Evolutionary conservation across 2,329 filamentous ascomycete genomes (phyloP), one percentile per base, ranked within the genome.

Genomic region (Aspergillus clavatus): DNA sequence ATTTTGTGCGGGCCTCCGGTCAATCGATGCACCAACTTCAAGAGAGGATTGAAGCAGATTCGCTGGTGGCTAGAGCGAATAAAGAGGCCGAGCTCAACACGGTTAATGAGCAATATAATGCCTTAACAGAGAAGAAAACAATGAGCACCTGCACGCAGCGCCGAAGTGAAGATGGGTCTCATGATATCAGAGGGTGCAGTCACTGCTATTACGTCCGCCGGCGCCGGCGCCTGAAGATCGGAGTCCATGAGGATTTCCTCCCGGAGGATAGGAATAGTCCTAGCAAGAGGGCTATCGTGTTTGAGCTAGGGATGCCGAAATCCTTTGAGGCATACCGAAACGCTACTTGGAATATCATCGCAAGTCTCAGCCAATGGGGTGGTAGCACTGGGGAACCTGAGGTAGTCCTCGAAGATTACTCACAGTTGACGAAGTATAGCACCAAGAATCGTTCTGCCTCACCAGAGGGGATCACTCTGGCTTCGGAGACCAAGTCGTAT

Each of bases 291-390:
- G 67, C 66, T 0, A 60, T 77, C 0, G 50, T 82, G 0, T 80
- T 82, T 40, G 80, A 83, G 48, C 59, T 82, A 1, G 48, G 42
- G 0, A 65, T 68, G 18, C 79, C 80, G 0, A 24, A 52, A 3
- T 62, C 62, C 3, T 72, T 80, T 18, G 61, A 63, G 2, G 58
- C 62, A 0, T 84, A 81, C 56, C 69, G 80, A 10, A 70, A 79
- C 43, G 63, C 68, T 3, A 79, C 76, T 0, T 81, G 76, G 75
- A 55, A 51, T 3, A 68, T 81, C 3, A 18, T 78, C 0, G 56
- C 59, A 2, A 52, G 43, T 3, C 50, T 78, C 8, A 70, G 56
- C 2, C 50, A 12, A 29, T 11, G 2, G 2, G 27, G n/a, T 12
- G 27, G 5, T n/a, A 5, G 2, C 8, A 12, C 2, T 7, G 41